phyloP scores from a whole-genome alignment of 257 asterid species.

The Plantago elongata region DNA sequence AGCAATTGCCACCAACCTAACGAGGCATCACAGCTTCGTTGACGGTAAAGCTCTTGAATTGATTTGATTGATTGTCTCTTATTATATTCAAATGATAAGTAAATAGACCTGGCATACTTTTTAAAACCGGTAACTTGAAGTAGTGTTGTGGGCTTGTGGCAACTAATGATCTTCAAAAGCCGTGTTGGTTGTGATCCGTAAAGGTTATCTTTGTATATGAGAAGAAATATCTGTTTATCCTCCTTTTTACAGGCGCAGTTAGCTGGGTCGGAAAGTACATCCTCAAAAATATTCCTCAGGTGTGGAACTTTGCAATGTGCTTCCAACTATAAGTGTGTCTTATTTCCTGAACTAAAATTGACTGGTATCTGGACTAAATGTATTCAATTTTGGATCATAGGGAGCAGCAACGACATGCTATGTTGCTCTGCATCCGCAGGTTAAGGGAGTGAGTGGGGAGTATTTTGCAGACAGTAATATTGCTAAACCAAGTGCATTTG shows the following conservation, averaged over 20 bases:
- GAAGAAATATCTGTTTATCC: slow-evolving; percentile 6
- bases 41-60: slow-evolving; percentile 34
- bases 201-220: not conserved
- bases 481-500: slow-evolving; percentile 25
- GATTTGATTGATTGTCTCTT: not conserved
- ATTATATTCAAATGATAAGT: not conserved
- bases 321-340: not conserved
- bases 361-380: not conserved
- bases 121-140: not conserved
- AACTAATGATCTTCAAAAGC: no score
- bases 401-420: slow-evolving; percentile 63
- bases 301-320: slow-evolving; percentile 18
- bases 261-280: slow-evolving; percentile 52
- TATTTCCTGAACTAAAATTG: not conserved
- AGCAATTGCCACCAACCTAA: slow-evolving; percentile 65
- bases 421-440: slow-evolving; percentile 69
- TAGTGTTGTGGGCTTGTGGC: not conserved
- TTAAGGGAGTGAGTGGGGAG: slow-evolving; percentile 63
- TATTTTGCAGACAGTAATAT: slow-evolving; percentile 53
- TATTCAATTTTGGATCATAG: slow-evolving; percentile 17
- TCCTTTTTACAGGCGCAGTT: slow-evolving; percentile 36
- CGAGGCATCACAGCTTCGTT: slow-evolving; percentile 40
- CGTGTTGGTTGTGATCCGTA: not conserved
- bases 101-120: not conserved
- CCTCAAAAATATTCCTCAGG: slow-evolving; percentile 65